phyloP scores from a whole-genome alignment of 352 stramenopile species.

The Globisporangium iwayamae region DNA sequence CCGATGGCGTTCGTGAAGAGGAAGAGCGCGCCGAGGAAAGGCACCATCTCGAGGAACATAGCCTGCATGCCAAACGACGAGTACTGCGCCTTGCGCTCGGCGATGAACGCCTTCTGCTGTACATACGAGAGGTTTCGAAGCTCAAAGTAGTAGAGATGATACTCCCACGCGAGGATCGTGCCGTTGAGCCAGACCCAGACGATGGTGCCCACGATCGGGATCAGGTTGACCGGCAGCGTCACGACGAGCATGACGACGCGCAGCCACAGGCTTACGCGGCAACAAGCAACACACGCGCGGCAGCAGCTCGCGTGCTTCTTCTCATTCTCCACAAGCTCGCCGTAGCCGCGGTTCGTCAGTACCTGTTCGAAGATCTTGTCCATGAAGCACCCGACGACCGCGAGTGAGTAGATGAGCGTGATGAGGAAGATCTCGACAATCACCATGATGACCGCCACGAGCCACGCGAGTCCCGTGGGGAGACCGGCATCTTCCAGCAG shows the following conservation, averaged over 20 bases:
- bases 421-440: constrained; percentile 71
- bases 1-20: constrained; percentile 72
- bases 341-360: constrained; percentile 40
- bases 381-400: constrained; percentile 49
- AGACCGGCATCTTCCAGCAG: constrained; percentile 38
- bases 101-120: constrained; percentile 51
- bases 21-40: constrained; percentile 56
- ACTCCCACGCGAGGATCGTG: constrained; percentile 64
- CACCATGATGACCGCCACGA: constrained; percentile 54
- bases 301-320: constrained; percentile 37
- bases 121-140: constrained; percentile 55
- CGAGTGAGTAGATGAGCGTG: constrained; percentile 63
- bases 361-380: constrained; percentile 69
- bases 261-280: constrained; percentile 52
- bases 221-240: constrained; percentile 62
- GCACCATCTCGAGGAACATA: constrained; percentile 74
- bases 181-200: constrained; percentile 71
- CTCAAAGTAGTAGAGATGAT: constrained; percentile 77
- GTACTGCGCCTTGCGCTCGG: constrained; percentile 51
- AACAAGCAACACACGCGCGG: constrained; percentile 46
- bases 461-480: constrained; percentile 38
- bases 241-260: constrained; percentile 50
- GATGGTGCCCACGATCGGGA: constrained; percentile 59
- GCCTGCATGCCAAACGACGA: constrained; percentile 67
- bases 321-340: constrained; percentile 47